phyloP scores from a whole-genome alignment of 2,329 filamentous ascomycete species.

The Alternaria novae-zelandiae region DNA sequence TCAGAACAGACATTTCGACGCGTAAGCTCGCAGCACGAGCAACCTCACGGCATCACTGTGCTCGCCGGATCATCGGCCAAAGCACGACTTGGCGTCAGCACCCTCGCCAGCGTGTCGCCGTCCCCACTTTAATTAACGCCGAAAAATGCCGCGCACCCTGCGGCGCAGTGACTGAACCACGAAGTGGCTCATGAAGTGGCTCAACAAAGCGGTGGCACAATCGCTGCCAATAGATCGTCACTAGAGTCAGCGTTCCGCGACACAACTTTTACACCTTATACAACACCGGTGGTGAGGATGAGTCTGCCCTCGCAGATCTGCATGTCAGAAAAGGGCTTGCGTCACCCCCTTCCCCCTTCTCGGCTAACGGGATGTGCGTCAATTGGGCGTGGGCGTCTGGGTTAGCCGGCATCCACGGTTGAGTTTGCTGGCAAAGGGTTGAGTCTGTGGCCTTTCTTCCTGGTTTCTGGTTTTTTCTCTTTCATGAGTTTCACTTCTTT shows the following conservation, averaged over 20 bases:
- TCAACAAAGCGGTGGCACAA: slow-evolving; percentile 13
- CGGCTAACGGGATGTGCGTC: slow-evolving; percentile 14
- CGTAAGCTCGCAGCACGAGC: not conserved
- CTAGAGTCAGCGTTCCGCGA: not conserved
- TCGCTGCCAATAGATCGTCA: slow-evolving; percentile 9
- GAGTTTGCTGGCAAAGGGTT: slow-evolving; percentile 2
- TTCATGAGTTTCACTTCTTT: not conserved
- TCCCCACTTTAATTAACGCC: not conserved
- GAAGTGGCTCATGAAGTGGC: slow-evolving; percentile 12
- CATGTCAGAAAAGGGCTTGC: slow-evolving; percentile 11
- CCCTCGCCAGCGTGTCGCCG: not conserved
- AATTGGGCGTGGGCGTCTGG: slow-evolving; percentile 1
- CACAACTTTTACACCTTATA: not conserved
- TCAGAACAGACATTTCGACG: not conserved
- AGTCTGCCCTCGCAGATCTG: slow-evolving; percentile 2
- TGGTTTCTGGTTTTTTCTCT: not conserved
- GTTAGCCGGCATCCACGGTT: slow-evolving; percentile 4
- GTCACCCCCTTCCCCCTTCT: slow-evolving; percentile 6
- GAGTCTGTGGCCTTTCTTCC: not conserved
- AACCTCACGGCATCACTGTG: not conserved
- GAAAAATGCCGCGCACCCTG: slow-evolving; percentile 3
- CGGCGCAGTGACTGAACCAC: slow-evolving; percentile 20
- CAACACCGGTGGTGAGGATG: not conserved
- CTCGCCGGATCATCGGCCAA: not conserved
- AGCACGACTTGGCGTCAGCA: not conserved